Evolutionary conservation across 805 yeast species (phyloP), one percentile per base, ranked within the genome.

Genomic region (Lipomyces yamanashiensis): DNA sequence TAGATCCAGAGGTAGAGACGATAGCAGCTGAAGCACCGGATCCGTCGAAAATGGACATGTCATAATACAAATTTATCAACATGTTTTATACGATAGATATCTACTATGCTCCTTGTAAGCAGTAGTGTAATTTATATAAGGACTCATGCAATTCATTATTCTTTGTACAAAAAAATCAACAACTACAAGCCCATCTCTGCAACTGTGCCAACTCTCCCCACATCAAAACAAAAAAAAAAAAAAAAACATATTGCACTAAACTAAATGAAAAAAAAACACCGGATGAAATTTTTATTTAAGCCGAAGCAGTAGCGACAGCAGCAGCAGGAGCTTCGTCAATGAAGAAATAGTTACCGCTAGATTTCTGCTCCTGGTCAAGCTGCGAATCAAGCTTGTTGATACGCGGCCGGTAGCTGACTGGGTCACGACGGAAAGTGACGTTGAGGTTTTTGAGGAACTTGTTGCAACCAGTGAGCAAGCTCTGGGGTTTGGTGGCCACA

Each of bases 391-490:
- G 81, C 80, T 95, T 95, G 83, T 95, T 95, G 78, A 95, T 95
- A 85, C 99, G 90, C 74, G 99, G 99, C 81, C 99, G 89, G 85
- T 85, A 95, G 62, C 97, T 90, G 76, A 87, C 91, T 73, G 99
- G 98, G 81, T 95, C 99, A 83, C 99, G 91, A 87, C 99, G 90
- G 82, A 95, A 95, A 1, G 99, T 95, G 67, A 95, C 99, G 72
- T 93, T 90, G 82, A 95, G 86, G 78, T 92, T 93, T 87, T 93
- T 92, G 82, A 95, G 86, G 86, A 95, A 95, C 76, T 88, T 83
- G 84, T 95, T 95, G 84, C 98, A 93, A 73, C 99, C 99, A 59
- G 98, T 92, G 75, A 96, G 83, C 77, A 95, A 83, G 47, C 96
- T 86, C 81, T 95, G 97, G 59, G 99, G 98, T 58, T 89, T 78